phyloP scores from a whole-genome alignment of 768 basidiomycete species.

The Naematelia encephala region DNA sequence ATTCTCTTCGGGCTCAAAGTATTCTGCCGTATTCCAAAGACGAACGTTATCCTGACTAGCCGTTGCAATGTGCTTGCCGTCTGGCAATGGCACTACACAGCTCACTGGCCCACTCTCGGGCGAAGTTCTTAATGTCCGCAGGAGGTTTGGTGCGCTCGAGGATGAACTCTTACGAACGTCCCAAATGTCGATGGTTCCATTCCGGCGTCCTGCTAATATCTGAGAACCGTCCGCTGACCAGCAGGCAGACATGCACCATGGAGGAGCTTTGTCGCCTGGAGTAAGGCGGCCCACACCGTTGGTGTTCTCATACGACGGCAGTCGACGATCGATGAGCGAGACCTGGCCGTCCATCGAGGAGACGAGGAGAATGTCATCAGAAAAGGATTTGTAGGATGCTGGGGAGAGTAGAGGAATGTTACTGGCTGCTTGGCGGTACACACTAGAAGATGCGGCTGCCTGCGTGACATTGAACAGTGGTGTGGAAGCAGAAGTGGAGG shows the following conservation, averaged over 20 bases:
- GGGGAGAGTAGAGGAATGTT: constrained; percentile 58
- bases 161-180: constrained; percentile 75
- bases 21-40: constrained; percentile 85
- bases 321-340: constrained; percentile 83
- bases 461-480: constrained; percentile 1
- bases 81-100: constrained; percentile 85
- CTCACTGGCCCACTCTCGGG: constrained; percentile 85
- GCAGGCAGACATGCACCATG: constrained; percentile 94
- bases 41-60: constrained; percentile 91
- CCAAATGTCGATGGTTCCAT: constrained; percentile 89
- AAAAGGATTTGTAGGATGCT: constrained; percentile 62
- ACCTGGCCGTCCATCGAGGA: constrained; percentile 89
- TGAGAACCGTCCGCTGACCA: constrained; percentile 88
- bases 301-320: constrained; percentile 51
- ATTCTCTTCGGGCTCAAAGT: constrained; percentile 63
- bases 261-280: constrained; percentile 87
- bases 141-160: constrained; percentile 65
- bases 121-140: constrained; percentile 82
- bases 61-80: constrained; percentile 88
- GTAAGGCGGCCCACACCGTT: constrained; percentile 75
- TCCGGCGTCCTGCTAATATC: constrained; percentile 84
- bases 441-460: background rate
- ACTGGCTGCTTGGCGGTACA: constrained; percentile 21
- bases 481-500: constrained; percentile 3
- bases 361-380: constrained; percentile 79